A percentile compares a stretch with the other conserved stretches of the same genome.
Evolutionary conservation across 257 asterid genomes (phyloP).

Genomic region (Solanum pimpinellifolium): DNA sequence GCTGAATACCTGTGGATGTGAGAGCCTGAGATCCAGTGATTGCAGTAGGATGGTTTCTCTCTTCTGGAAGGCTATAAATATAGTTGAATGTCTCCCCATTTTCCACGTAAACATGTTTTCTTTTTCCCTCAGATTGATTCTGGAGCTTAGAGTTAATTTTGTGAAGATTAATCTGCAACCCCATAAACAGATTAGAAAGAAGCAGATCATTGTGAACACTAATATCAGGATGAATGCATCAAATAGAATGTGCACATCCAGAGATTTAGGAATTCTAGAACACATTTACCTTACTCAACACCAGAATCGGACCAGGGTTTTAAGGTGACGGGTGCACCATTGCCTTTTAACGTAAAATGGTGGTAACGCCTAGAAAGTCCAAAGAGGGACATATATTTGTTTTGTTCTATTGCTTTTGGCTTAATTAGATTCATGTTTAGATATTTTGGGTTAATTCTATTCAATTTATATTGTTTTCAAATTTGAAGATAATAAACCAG

Average conservation of each 20-base stretch:
- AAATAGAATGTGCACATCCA: neutral
- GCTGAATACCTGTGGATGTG: constrained; percentile 20
- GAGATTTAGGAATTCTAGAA: neutral
- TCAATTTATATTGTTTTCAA: neutral
- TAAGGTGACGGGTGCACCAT: neutral
- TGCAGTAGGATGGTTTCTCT: constrained; percentile 18
- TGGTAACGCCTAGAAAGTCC: neutral
- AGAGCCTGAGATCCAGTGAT: constrained; percentile 9
- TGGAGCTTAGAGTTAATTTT: constrained; percentile 31
- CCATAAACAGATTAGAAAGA: neutral
- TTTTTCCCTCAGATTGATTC: constrained; percentile 28
- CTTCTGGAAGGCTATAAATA: constrained; percentile 24
- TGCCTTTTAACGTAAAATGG: neutral
- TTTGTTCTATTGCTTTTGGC: neutral
- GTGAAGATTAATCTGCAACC: constrained; percentile 30
- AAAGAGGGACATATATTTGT: neutral
- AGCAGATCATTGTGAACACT: neutral
- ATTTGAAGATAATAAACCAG: neutral
- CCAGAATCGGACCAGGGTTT: neutral
- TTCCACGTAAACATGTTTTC: constrained; percentile 17
- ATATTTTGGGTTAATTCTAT: neutral
- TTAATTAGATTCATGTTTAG: neutral
- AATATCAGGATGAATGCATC: neutral
- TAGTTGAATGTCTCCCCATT: constrained; percentile 23
- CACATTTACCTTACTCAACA: neutral